phyloP scores from a whole-genome alignment of 208 protist species.

The Wallacemonas rigidus region DNA sequence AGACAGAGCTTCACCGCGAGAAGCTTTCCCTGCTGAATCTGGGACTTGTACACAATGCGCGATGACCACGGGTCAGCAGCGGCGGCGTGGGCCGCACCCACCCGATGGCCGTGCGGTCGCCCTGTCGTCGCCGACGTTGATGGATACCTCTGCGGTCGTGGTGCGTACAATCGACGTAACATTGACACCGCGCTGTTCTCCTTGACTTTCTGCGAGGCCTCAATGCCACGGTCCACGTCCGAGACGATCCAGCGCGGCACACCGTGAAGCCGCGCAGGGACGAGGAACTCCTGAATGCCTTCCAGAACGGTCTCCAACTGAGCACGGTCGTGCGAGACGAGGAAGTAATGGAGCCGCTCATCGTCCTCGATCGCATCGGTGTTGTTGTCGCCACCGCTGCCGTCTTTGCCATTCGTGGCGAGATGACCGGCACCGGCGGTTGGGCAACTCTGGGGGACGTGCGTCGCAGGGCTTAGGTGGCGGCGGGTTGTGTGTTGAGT shows the following conservation, averaged over 20 bases:
- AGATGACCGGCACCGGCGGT: too few relatives aligned
- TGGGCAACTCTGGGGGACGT: too few relatives aligned
- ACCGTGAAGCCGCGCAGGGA: conserved; percentile 71
- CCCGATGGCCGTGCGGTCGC: too few relatives aligned
- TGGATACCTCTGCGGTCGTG: neutral
- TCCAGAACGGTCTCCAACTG: conserved; percentile 72
- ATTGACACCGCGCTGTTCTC: conserved; percentile 36
- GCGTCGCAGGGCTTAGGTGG: too few relatives aligned
- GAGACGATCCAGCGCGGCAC: conserved; percentile 78
- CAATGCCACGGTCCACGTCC: conserved; percentile 73
- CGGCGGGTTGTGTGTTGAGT: neutral
- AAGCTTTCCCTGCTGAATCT: conserved; percentile 66
- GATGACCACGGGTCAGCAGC: conserved; percentile 11
- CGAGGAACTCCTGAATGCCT: conserved; percentile 55
- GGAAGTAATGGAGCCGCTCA: conserved; percentile 67
- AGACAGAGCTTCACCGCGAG: conserved; percentile 76
- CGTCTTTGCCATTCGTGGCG: too few relatives aligned
- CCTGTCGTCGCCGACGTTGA: too few relatives aligned
- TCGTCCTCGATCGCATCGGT: conserved; percentile 22
- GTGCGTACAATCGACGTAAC: conserved; percentile 43
- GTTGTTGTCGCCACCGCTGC: neutral
- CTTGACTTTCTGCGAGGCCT: conserved; percentile 17
- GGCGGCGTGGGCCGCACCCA: neutral
- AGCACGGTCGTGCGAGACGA: conserved; percentile 70
- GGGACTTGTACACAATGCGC: conserved; percentile 80